Base-by-base conservation (phyloP, 2,329 filamentous ascomycete genomes). In the Ascochyta koolunga region DNA sequence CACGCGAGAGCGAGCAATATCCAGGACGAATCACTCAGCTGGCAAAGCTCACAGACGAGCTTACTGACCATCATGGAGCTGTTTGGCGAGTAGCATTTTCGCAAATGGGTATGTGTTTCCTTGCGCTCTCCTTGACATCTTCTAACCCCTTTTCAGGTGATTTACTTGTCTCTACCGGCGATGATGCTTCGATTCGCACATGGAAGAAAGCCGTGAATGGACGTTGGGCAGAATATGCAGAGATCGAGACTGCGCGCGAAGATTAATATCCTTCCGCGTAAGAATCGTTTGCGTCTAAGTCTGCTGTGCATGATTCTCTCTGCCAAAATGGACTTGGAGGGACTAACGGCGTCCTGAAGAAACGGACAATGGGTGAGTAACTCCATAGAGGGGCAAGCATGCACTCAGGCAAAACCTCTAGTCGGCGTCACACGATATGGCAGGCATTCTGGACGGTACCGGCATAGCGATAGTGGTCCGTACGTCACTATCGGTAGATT, bases 71-170 rank as follows among this genome's bases (percentile, higher is more conserved):
- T 68, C 83, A 85, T 43, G 87, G 85, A 16, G 88, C 88, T 1
- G 88, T 91, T 1, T 93, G 89, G 89, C 80, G 88, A 19, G 86
- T 93, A 2, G 83, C 83, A 1, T 93, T 92, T 63, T 80, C 78
- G 11, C 76, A 77, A 24, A 76, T 77, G 70, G 79, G 76, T 77
- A 71, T 52, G 73, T 63, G 7, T 18, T 29, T 11, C 5, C 4
- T 5, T n/a, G 27, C 11, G 11, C 21, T 18, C 4, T 22, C 19
- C 19, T n/a, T 7, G 13, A 43, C n/a, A 38, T 40, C 15, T 44
- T 19, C 51, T 64, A 33, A 66, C 47, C 9, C 83, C 80, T 27
- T 8, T 6, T 13, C 86, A 77, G 89, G 89, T 4, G 88, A 91
- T 71, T 82, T 93, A 11, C 77, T 93, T 7, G 86, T 89, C 1